Evolutionary conservation across 305 asterid genomes (phyloP), one percentile per base, ranked within the genome.

Genomic region (Fraxinus sp.): DNA sequence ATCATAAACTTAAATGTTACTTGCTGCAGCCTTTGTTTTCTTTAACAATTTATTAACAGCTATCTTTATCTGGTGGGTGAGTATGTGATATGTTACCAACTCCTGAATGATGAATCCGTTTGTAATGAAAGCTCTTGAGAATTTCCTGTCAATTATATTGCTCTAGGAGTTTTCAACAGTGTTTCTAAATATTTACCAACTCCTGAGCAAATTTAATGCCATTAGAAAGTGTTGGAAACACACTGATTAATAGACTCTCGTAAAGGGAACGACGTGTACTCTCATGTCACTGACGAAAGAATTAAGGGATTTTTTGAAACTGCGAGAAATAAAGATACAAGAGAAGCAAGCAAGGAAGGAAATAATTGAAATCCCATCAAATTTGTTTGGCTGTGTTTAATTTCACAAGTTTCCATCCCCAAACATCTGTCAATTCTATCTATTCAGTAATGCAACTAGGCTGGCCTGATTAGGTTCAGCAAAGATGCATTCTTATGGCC

Each of bases 21-120:
- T 83, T 77, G 81, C 41, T 46, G 90, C 96, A 92, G 94, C 90
- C 88, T 91, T 91, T 83, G 77, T 37, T 66, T 71, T 52, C 59
- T 85, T 84, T 84, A 59, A 6, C 75, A 30, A 75, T 82, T 81
- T 1, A 55, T 87, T 89, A 88, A 86, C 90, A 89, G 90, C 86
- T 81, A 89, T 89, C 10, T 79, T 81, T 77, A 82, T 77, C 80
- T 83, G 86, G 90, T 88, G 91, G 88, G 86, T 83, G 82, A 84
- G 83, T 82, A 14, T 83, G 78, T 81, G 83, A 75, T 82, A 77
- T 83, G 77, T 85, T 90, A 86, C 87, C 92, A 85, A 86, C 90
- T 86, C 79, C 81, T 37, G 39, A 86, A 89, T 87, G 83, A 87
- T 89, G 86, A 87, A 80, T 41, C 86, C 81, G 70, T 70, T 70